Conservation (phyloP, 23 red algal genomes). For the Gracilaria domingensis region DNA sequence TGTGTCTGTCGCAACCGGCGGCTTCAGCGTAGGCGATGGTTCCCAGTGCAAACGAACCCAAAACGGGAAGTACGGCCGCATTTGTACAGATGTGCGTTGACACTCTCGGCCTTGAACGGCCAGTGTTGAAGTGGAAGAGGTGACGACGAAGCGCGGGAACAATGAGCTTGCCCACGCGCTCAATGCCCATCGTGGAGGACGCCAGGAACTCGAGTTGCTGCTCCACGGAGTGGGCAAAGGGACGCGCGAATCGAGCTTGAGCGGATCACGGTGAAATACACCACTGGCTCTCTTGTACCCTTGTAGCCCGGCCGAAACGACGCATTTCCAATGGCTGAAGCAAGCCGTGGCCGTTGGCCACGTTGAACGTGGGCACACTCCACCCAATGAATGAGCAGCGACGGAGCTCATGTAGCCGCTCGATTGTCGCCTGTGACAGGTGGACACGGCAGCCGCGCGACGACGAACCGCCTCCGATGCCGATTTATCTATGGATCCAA, state of each 20-base stretch:
- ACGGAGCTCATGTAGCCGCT: no score
- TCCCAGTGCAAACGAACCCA: background rate
- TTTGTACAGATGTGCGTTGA: background rate
- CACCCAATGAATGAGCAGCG: no score
- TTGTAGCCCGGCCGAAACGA: no score
- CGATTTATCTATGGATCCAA: background rate
- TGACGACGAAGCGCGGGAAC: background rate
- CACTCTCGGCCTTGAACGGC: background rate
- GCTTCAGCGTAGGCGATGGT: conserved; percentile 25
- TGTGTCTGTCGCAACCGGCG: background rate
- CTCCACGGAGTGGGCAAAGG: no score
- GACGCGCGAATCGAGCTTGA: no score
- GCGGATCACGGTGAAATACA: no score
- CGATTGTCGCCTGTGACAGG: no score
- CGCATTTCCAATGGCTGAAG: no score
- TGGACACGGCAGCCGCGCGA: no score
- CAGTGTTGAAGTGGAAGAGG: background rate
- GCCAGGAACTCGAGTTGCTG: background rate
- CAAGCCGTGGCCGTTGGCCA: no score
- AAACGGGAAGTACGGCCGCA: background rate
- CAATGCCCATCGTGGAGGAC: background rate
- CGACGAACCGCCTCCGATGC: background rate
- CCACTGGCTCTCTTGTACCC: no score
- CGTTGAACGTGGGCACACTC: no score
- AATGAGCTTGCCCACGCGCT: background rate